Base-by-base conservation (phyloP, 2,329 filamentous ascomycete genomes). In the Microcyclospora tardicrescens region DNA sequence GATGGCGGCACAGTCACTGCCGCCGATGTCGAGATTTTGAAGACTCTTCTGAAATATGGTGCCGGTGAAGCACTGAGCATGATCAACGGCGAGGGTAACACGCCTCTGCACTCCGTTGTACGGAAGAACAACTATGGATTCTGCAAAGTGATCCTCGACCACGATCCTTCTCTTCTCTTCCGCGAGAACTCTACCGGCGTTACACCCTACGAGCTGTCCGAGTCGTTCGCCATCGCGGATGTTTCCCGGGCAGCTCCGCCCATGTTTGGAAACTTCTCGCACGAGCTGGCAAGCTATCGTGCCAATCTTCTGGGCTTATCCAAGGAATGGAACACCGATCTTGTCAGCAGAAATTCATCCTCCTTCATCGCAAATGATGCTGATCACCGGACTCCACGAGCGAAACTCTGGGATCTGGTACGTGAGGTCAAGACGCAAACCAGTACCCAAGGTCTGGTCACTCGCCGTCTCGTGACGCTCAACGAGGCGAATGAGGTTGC, bases 101-200 rank as follows among this genome's bases (percentile, higher is more conserved):
- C 79, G 0, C 68, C 72, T 6, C 63, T 84, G 0, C 80, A 84
- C 50, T 69, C 65, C 0, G 66, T 71, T 10, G 66, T 77, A 14
- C 54, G 58, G 6, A 47, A 63, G 6, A 53, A 51, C 28, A 47
- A 70, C 1, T 58, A 63, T 11, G 51, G 63, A 2, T 50, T 82
- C 2, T 55, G 63, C 36, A 57, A 83, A 11, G 61, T 81, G 4
- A 56, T 66, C 39, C 59, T 86, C 10, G 61, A 71, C 9, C 63
- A 63, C 46, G 66, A 72, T 13, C 73, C 79, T 0, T 65, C 67
- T 16, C 64, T 86, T 2, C 61, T 85, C 0, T 69, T 73, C 48
- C 72, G 77, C 15, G 84, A 91, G 56, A 87, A 87, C 48, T 75
- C 81, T 0, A 81, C 81, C 0, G 84, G 84, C 2, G 70, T 73